Conservation (phyloP, 169 alveolate genomes). For the Plasmodium cynomolgi region DNA sequence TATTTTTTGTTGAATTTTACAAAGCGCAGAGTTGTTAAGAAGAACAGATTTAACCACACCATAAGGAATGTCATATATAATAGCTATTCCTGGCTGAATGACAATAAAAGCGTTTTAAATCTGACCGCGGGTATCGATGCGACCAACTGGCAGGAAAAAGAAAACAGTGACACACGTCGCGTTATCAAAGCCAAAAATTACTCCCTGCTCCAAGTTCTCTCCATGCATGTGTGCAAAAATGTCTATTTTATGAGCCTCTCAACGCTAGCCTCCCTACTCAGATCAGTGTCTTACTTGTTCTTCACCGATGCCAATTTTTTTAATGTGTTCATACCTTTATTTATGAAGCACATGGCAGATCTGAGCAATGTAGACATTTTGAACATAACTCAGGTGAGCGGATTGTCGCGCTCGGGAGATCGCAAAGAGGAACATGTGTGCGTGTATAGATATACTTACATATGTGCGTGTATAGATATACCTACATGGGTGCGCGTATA, state of each 20-base stretch:
- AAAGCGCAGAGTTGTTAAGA: conserved; percentile 19
- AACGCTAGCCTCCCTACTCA: conserved; percentile 48
- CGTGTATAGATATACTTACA: conserved; percentile 4
- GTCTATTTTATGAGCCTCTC: conserved; percentile 70
- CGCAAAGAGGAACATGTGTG: not conserved
- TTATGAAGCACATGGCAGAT: conserved; percentile 52
- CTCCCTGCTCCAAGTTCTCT: conserved; percentile 47
- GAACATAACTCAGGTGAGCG: conserved; percentile 67
- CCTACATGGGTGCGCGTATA: not conserved
- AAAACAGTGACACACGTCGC: conserved; percentile 3
- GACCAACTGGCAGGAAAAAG: not conserved
- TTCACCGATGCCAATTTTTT: conserved; percentile 42
- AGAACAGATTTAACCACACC: conserved; percentile 72
- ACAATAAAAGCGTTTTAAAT: not conserved
- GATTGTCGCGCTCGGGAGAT: not conserved
- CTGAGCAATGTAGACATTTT: conserved; percentile 52
- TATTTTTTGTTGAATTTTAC: conserved; percentile 41
- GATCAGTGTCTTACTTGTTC: conserved; percentile 61
- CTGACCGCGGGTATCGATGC: not conserved
- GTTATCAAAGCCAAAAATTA: conserved; percentile 49
- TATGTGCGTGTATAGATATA: conserved; percentile 12
- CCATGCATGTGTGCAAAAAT: conserved; percentile 69
- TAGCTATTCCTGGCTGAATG: conserved; percentile 55
- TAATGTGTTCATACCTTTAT: conserved; percentile 65
- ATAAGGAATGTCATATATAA: conserved; percentile 52